These are phyloP conservation scores for Amanita brunnescens DNA, from an alignment of 768 basidiomycete species.

Conservation along the genomic window DNA sequence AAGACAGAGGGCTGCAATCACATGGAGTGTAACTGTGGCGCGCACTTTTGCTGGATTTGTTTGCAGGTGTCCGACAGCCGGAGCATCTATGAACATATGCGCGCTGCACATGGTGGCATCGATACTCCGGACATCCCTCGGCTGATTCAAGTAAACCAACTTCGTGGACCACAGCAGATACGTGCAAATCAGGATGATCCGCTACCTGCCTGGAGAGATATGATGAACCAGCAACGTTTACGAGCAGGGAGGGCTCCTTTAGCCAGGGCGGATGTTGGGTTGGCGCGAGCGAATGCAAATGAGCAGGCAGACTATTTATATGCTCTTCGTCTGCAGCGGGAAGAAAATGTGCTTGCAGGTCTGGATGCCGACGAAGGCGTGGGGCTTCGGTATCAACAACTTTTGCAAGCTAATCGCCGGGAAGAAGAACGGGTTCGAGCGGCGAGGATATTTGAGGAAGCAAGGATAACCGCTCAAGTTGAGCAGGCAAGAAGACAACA, in stretches of 20 bases:
- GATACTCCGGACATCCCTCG: not conserved
- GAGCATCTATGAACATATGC: slow-evolving; percentile 28
- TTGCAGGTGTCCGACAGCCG: slow-evolving; percentile 27
- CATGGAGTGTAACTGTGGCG: slow-evolving; percentile 40
- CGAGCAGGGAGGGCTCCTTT: no score
- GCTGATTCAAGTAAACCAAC: no score
- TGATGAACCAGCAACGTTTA: no score
- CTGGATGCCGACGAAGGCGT: not conserved
- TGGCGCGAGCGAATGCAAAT: no score
- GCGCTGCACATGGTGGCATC: not conserved
- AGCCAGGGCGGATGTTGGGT: no score
- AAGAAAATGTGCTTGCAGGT: not conserved
- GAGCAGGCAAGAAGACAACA: no score
- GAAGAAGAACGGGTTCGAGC: not conserved
- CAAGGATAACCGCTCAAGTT: no score
- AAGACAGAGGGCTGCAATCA: slow-evolving; percentile 51
- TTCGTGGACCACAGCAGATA: no score
- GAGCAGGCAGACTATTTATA: not conserved
- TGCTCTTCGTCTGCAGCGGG: not conserved
- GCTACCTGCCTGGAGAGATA: no score
- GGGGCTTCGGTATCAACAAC: not conserved
- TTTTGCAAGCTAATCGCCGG: not conserved
- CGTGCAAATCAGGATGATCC: no score
- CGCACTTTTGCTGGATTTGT: slow-evolving; percentile 51
- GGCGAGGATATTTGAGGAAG: no score